These are phyloP conservation scores for Ceriops decandra DNA, from an alignment of 345 rosid species.

Conservation along the genomic window DNA sequence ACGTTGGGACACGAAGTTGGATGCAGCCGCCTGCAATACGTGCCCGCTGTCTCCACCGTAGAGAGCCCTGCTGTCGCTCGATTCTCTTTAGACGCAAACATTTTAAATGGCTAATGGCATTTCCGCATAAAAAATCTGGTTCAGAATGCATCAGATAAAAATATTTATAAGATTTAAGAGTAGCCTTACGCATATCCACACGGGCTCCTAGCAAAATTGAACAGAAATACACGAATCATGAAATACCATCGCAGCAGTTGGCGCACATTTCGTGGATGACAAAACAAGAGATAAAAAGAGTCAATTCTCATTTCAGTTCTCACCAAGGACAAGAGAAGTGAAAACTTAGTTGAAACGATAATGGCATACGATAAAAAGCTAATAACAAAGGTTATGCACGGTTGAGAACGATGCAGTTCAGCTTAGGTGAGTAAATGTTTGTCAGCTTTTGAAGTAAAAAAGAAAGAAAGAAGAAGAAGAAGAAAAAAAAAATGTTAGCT, in stretches of 20 bases:
- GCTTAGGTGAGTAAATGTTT: constrained; percentile 5
- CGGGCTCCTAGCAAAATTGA: not conserved
- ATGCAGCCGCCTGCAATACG: not conserved
- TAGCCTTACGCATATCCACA: not conserved
- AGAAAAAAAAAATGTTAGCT: constrained; percentile 10
- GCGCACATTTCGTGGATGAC: not conserved
- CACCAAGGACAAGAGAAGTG: no score
- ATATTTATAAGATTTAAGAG: no score
- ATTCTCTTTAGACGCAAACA: constrained; percentile 4
- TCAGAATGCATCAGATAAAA: not conserved
- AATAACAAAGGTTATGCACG: not conserved
- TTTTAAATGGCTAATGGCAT: not conserved
- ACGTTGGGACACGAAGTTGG: not conserved
- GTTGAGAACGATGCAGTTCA: constrained; percentile 9
- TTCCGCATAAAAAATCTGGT: not conserved
- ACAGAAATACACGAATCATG: not conserved
- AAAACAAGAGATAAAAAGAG: no score
- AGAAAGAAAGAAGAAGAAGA: no score
- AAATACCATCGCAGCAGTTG: not conserved
- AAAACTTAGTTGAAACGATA: not conserved
- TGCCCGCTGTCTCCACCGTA: not conserved
- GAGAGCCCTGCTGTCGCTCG: not conserved
- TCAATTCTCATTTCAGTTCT: no score
- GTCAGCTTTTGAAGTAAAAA: constrained; percentile 13
- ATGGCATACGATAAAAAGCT: not conserved